Evolutionary conservation across 2,329 filamentous ascomycete genomes (phyloP).

Genomic region (Epichloe baconii): DNA sequence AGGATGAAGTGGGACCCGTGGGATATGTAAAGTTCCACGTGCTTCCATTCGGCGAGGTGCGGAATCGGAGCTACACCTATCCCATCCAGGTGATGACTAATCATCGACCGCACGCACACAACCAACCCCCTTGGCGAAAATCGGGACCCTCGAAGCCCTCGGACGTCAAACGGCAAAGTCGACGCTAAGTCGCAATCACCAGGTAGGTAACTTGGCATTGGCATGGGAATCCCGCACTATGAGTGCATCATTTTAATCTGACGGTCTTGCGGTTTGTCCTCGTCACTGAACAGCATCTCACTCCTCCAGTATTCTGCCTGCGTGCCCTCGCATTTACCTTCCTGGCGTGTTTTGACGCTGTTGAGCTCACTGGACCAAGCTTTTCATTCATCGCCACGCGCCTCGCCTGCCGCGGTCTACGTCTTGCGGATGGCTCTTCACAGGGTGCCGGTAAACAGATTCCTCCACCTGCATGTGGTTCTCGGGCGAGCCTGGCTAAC

Average conservation of each 20-base stretch:
- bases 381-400: background rate
- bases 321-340: background rate
- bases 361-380: background rate
- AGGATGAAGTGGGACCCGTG: too few species aligned
- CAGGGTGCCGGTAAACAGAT: conserved; percentile 16
- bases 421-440: conserved; percentile 14
- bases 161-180: background rate
- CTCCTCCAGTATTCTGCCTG: background rate
- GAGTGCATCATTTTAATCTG: conserved; percentile 9
- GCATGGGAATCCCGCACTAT: conserved; percentile 7
- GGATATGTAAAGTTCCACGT: too few species aligned
- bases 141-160: too few species aligned
- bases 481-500: conserved; percentile 8
- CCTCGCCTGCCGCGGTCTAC: background rate
- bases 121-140: too few species aligned
- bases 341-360: background rate
- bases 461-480: background rate
- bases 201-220: background rate
- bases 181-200: background rate
- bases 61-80: too few species aligned
- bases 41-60: too few species aligned
- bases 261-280: background rate
- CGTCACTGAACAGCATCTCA: background rate
- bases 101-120: too few species aligned
- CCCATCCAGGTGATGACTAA: too few species aligned